Conservation (phyloP, 2,329 filamentous ascomycete genomes). For the Fusarium compactum region DNA sequence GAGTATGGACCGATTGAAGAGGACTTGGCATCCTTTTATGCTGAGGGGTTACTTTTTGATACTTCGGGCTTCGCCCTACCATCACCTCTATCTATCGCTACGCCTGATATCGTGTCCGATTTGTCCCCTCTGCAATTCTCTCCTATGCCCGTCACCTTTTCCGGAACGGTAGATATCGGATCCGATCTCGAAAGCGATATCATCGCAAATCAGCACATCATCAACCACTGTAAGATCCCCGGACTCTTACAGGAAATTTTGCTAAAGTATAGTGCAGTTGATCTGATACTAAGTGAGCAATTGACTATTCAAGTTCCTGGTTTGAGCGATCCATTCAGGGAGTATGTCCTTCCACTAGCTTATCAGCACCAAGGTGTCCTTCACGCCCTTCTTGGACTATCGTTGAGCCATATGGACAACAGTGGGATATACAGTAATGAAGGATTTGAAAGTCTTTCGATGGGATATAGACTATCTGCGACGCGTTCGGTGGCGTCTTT, state of each 20-base stretch:
- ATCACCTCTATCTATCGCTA: constrained; percentile 5
- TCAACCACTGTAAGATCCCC: constrained; percentile 22
- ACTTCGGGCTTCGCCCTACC: background rate
- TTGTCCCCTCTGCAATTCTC: fast-evolving
- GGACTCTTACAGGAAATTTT: fast-evolving
- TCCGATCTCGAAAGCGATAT: constrained; percentile 20
- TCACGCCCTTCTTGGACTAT: constrained; percentile 46
- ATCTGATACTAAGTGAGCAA: constrained; percentile 34
- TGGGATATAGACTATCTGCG: constrained; percentile 42
- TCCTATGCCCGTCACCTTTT: background rate
- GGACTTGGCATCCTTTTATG: fast-evolving
- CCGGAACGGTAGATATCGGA: background rate
- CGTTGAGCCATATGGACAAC: constrained; percentile 44
- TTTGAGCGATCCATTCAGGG: constrained; percentile 40
- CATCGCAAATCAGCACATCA: constrained; percentile 1
- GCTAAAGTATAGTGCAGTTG: constrained; percentile 28
- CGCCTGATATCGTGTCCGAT: background rate
- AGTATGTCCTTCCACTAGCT: constrained; percentile 42
- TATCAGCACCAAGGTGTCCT: constrained; percentile 45
- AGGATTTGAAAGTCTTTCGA: constrained; percentile 24
- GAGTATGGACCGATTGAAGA: fast-evolving
- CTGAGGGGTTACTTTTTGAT: background rate
- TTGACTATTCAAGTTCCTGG: constrained; percentile 38
- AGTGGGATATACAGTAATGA: constrained; percentile 22
- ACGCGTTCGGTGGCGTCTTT: constrained; percentile 39